Conservation (phyloP, 1,284 basidiomycete genomes). For the Cryptococcus sp. region DNA sequence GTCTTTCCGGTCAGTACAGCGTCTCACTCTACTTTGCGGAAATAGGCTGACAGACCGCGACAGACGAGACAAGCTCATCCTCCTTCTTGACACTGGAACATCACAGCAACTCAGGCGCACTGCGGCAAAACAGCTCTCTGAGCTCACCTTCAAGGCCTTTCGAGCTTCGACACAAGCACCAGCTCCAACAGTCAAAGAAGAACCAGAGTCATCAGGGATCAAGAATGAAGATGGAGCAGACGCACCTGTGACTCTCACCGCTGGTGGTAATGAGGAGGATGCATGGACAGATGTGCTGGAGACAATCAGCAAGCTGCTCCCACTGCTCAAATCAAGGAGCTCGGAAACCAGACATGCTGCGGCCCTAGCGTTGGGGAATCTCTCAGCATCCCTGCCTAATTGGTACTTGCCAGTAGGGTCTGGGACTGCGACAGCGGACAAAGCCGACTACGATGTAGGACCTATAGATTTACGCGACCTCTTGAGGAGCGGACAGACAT, state of each 20-base stretch:
- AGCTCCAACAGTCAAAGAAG: conserved; percentile 9
- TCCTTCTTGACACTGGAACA: conserved; percentile 53
- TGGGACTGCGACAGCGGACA: not conserved
- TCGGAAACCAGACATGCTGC: conserved; percentile 53
- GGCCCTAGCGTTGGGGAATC: conserved; percentile 46
- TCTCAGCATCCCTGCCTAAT: conserved; percentile 41
- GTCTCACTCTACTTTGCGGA: no score
- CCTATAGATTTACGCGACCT: conserved; percentile 32
- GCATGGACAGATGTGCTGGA: conserved; percentile 53
- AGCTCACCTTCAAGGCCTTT: conserved; percentile 48
- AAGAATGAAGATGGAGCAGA: not conserved
- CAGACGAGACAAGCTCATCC: conserved; percentile 53
- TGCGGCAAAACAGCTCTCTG: conserved; percentile 52
- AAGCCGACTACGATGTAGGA: not conserved
- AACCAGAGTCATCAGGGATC: not conserved
- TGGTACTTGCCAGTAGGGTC: conserved; percentile 22
- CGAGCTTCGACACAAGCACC: conserved; percentile 18
- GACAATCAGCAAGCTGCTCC: conserved; percentile 48
- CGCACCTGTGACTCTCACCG: not conserved
- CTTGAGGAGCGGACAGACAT: conserved; percentile 23
- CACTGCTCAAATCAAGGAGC: conserved; percentile 46
- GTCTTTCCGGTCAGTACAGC: not conserved
- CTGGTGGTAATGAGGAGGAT: conserved; percentile 34
- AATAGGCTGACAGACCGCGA: no score
- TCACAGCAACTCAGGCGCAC: conserved; percentile 50